Evolutionary conservation across 1,284 basidiomycete species (phyloP).

Genomic region (Athelia sp.): DNA sequence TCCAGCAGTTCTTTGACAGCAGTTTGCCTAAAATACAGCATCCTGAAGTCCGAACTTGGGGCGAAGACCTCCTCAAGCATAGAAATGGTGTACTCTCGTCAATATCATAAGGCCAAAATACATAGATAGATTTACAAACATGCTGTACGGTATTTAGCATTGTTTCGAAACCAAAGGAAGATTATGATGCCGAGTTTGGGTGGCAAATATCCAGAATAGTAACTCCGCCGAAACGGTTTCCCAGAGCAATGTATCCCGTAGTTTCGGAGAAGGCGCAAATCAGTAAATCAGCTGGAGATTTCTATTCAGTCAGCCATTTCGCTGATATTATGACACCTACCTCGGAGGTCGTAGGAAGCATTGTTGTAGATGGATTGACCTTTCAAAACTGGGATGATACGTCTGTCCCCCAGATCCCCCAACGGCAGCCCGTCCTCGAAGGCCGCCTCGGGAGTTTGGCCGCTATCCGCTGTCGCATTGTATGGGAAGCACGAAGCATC

Average conservation of each 20-base stretch:
- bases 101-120: no score
- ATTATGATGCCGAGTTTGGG: no score
- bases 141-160: no score
- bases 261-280: background rate
- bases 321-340: background rate
- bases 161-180: background rate
- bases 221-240: background rate
- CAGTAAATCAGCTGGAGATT: background rate
- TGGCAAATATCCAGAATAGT: background rate
- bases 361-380: background rate
- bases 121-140: no score
- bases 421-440: background rate
- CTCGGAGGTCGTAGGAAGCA: background rate
- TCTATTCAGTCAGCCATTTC: background rate
- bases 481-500: background rate
- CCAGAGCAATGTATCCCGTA: background rate
- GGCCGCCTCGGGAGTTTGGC: background rate
- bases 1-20: conserved; percentile 74
- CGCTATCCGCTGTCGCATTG: background rate
- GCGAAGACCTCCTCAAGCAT: conserved; percentile 56
- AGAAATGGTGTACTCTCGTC: conserved; percentile 21
- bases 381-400: background rate
- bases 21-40: conserved; percentile 72
- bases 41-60: conserved; percentile 77
- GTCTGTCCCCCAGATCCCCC: background rate